Base-by-base conservation (phyloP, 495 filamentous ascomycete species). In the Podospora pseudoanserina region DNA sequence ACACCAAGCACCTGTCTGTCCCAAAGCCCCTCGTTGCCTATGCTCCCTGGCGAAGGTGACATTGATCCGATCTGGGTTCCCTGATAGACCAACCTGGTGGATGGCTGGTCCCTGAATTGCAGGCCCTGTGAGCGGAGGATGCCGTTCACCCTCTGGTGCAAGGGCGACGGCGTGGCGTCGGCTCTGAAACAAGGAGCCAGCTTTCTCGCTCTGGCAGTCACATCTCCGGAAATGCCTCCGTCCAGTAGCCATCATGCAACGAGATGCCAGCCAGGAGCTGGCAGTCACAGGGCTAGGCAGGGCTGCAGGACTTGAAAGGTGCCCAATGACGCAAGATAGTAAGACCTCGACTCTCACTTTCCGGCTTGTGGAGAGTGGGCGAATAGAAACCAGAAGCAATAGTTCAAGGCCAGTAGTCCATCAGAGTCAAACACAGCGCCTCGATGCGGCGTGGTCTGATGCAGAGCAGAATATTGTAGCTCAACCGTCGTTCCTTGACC, bases 51-150 rank as follows among this genome's bases (percentile, higher is more conserved):
- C 2, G 39, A 49, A 49, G 39, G 9, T 49, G 39, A 49, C 39
- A 49, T 49, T 49, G 39, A 49, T 49, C 39, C 39, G 39, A 49
- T 49, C 39, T 49, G 39, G 13, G 39, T 11, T 13, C 39, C 39
- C 39, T 49, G 39, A 49, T 13, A 49, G 39, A 16, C 39, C 39
- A 1, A 49, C 39, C 39, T 49, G 39, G 39, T 49, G 13, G 39
- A 49, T 49, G 39, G 39, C 15, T 58, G 55, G 55, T 58, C 55
- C 55, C 55, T 58, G 55, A 26, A 58, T 58, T 58, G 0, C 55
- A 58, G 55, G 23, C 16, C 23, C 23, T 20, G 55, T 19, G 55
- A 23, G 18, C 56, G 67, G 62, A 61, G n/a, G 67, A 44, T 65
- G 39, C 62, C 56, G 57, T 7, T 61, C n/a, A 26, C 16, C 16